Evolutionary conservation across 1,139 yeast species (phyloP).

Genomic region (Saccharomyces pastorianus): DNA sequence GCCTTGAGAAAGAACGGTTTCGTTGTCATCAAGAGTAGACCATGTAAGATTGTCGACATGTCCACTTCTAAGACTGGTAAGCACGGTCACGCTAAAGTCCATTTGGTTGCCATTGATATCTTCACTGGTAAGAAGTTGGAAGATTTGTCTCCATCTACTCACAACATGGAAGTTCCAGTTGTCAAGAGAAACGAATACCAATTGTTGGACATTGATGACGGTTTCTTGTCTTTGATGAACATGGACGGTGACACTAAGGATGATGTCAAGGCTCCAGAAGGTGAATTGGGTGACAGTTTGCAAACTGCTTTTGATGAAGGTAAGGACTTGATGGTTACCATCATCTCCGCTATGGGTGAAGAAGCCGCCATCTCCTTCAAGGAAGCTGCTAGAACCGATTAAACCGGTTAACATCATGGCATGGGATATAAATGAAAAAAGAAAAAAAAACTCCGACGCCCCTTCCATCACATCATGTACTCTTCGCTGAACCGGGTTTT

Average conservation of each 20-base stretch:
- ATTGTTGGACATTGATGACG: slow-evolving; percentile 97
- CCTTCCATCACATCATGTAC: neutral
- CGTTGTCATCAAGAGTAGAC: slow-evolving; percentile 98
- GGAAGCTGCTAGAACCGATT: slow-evolving; percentile 81
- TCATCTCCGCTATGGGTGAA: slow-evolving; percentile 97
- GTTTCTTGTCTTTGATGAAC: slow-evolving; percentile 95
- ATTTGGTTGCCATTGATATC: slow-evolving; percentile 96
- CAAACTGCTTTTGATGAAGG: slow-evolving; percentile 94
- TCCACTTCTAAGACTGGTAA: slow-evolving; percentile 99
- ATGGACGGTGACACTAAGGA: slow-evolving; percentile 97
- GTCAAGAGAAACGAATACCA: slow-evolving; percentile 93
- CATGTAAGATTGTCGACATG: slow-evolving; percentile 99
- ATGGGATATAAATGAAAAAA: neutral
- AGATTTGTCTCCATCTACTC: slow-evolving; percentile 99
- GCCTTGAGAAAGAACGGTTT: slow-evolving; percentile 99
- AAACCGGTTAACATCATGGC: slow-evolving; percentile 6
- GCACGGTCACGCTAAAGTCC: slow-evolving; percentile 99
- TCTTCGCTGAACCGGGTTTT: neutral
- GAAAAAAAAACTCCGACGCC: neutral
- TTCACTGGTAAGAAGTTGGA: slow-evolving; percentile 99
- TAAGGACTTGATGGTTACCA: slow-evolving; percentile 92
- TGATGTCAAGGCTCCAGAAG: slow-evolving; percentile 96
- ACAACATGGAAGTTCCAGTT: slow-evolving; percentile 99
- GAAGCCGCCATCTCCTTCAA: slow-evolving; percentile 97
- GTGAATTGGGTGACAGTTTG: slow-evolving; percentile 89